These are phyloP conservation scores for Picea glauca DNA, from an alignment of 75 land plant genomes.

Conservation along the genomic window DNA sequence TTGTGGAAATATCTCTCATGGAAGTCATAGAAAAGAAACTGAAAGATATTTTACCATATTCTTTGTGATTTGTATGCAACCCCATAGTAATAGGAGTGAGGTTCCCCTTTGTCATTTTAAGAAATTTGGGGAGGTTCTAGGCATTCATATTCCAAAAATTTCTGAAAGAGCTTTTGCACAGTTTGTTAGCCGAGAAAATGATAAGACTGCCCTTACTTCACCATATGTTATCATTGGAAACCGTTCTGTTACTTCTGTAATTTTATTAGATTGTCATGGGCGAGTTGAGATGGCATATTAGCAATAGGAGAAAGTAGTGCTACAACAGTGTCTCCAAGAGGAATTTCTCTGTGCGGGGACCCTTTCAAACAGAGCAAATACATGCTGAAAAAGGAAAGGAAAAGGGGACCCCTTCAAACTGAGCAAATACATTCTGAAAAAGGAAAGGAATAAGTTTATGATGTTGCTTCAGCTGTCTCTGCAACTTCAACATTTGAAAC, in stretches of 20 bases:
- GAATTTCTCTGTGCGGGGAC: slow-evolving; percentile 5
- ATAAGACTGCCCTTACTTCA: slow-evolving; percentile 75
- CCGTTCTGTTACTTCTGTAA: slow-evolving; percentile 14
- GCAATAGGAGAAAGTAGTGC: slow-evolving; percentile 26
- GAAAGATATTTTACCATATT: slow-evolving; percentile 75
- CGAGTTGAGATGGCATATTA: slow-evolving; percentile 76
- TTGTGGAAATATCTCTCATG: slow-evolving; percentile 13
- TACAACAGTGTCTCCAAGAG: slow-evolving; percentile 8
- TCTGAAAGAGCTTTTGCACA: slow-evolving; percentile 89
- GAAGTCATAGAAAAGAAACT: slow-evolving; percentile 23
- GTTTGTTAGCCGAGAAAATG: slow-evolving; percentile 73
- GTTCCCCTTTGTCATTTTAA: slow-evolving; percentile 70
- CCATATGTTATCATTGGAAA: slow-evolving; percentile 99
- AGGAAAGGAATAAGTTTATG: slow-evolving; percentile 8
- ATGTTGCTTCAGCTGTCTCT: slow-evolving; percentile 19
- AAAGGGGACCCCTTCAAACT: background rate
- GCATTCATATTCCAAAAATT: slow-evolving; percentile 77
- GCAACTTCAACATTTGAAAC: slow-evolving; percentile 13
- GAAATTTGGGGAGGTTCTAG: slow-evolving; percentile 91
- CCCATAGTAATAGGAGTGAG: slow-evolving; percentile 58
- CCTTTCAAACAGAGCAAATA: background rate
- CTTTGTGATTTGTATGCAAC: slow-evolving; percentile 83
- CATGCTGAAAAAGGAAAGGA: no score
- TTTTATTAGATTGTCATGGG: slow-evolving; percentile 89
- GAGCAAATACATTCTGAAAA: no score